Conservation (phyloP, 768 basidiomycete species). For the Boletus reticulatus region DNA sequence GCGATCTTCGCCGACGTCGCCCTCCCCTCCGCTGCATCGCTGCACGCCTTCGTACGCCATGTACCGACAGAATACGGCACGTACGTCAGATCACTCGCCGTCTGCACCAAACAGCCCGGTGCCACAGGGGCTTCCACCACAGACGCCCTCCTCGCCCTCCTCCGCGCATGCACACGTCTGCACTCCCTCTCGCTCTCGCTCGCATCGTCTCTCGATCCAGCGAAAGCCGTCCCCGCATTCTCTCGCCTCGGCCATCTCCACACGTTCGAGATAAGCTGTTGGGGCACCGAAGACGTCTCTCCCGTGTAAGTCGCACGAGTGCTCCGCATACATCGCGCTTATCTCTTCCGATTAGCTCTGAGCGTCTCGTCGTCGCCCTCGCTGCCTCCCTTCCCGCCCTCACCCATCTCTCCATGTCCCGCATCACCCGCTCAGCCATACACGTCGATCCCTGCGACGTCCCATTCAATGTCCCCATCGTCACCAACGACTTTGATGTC, state of each 20-base stretch:
- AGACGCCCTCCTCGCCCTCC: conserved; percentile 49
- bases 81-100: conserved; percentile 50
- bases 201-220: conserved; percentile 22
- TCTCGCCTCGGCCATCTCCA: conserved; percentile 14
- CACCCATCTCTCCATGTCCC: conserved; percentile 54
- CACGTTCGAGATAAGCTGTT: conserved; percentile 19
- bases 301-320: conserved; percentile 35
- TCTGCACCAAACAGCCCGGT: conserved; percentile 39
- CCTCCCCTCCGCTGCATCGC: conserved; percentile 44
- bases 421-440: conserved; percentile 63
- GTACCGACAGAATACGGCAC: conserved; percentile 56
- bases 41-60: conserved; percentile 50
- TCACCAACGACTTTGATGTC: conserved; percentile 59
- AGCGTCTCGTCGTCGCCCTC: conserved; percentile 67
- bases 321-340: not conserved
- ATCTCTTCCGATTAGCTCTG: conserved; percentile 31
- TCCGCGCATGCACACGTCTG: conserved; percentile 49
- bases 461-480: conserved; percentile 50
- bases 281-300: conserved; percentile 32
- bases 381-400: conserved; percentile 58
- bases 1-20: conserved; percentile 57
- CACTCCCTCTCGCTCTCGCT: conserved; percentile 26
- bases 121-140: conserved; percentile 35
- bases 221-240: conserved; percentile 22
- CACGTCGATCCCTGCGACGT: conserved; percentile 53